Conservation (phyloP, 176 grass and related monocot species). For the Echinochloa phyllopogon region DNA sequence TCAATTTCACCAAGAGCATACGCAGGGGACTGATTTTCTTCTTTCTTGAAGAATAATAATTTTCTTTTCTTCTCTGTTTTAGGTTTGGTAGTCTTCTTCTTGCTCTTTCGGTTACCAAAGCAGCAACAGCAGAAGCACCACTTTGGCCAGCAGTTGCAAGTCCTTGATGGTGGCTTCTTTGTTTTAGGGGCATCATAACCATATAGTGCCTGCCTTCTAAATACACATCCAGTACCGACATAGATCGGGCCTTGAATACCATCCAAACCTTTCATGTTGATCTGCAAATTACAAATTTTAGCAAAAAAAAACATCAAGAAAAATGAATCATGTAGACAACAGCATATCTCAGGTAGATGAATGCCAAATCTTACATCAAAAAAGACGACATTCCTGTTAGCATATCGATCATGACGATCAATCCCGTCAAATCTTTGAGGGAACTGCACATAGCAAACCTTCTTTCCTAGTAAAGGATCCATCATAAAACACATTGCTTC, state of each 20-base stretch:
- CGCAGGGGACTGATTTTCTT: constrained; percentile 63
- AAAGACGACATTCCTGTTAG: constrained; percentile 87
- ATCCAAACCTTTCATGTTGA: constrained; percentile 98
- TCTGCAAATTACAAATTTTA: constrained; percentile 47
- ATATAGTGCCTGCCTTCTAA: constrained; percentile 84
- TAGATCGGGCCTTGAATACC: constrained; percentile 97
- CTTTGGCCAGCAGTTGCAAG: constrained; percentile 92
- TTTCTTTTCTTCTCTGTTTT: constrained; percentile 68
- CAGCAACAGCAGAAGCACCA: constrained; percentile 77
- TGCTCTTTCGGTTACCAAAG: constrained; percentile 58
- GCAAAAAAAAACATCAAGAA: background rate
- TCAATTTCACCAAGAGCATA: constrained; percentile 72
- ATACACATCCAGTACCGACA: constrained; percentile 90
- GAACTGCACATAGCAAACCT: constrained; percentile 89
- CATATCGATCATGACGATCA: constrained; percentile 91
- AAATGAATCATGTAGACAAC: background rate
- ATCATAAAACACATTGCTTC: constrained; percentile 99
- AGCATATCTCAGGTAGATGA: background rate
- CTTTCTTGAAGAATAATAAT: constrained; percentile 52
- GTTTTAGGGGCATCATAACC: constrained; percentile 89
- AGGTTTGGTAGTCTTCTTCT: constrained; percentile 72
- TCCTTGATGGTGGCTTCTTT: constrained; percentile 87
- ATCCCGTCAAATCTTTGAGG: constrained; percentile 95
- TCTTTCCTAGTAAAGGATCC: constrained; percentile 90
- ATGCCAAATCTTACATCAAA: constrained; percentile 77